Percentiles rank a stretch among this genome's conserved stretches.
These are phyloP conservation scores for Tieghemostelium lacteum DNA, from an alignment of 78 protist species.

Conservation along the genomic window DNA sequence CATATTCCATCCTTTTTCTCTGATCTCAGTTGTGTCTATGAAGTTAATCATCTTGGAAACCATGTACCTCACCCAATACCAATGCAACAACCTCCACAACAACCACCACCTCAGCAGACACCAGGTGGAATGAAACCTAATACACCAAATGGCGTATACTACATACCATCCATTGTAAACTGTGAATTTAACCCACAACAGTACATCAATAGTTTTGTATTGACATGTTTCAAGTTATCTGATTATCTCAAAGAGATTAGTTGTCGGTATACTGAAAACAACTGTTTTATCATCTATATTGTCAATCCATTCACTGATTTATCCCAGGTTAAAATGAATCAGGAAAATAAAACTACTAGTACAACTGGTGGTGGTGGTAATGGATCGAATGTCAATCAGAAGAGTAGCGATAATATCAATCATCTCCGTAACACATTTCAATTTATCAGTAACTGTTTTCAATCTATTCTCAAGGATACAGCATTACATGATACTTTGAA, in stretches of 20 bases:
- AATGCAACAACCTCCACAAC: slow-evolving; percentile 23
- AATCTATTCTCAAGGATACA: slow-evolving; percentile 36
- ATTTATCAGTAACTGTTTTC: slow-evolving; percentile 36
- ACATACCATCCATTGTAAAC: slow-evolving; percentile 21
- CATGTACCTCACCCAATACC: slow-evolving; percentile 25
- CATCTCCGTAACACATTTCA: slow-evolving; percentile 11
- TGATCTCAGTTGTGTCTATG: slow-evolving; percentile 51
- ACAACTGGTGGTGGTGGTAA: neutral
- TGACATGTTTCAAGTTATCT: slow-evolving; percentile 7
- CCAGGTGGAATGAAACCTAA: slow-evolving; percentile 4
- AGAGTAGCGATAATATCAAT: neutral
- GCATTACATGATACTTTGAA: slow-evolving; percentile 15
- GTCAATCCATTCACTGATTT: slow-evolving; percentile 63
- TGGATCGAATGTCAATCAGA: neutral
- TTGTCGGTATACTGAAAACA: slow-evolving; percentile 37
- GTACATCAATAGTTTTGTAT: neutral
- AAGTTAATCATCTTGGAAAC: slow-evolving; percentile 61
- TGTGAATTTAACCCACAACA: slow-evolving; percentile 10
- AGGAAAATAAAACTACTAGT: neutral
- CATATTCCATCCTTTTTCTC: slow-evolving; percentile 41
- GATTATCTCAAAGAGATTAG: slow-evolving; percentile 54
- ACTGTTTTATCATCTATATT: slow-evolving; percentile 56
- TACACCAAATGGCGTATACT: slow-evolving; percentile 37
- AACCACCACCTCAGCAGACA: slow-evolving; percentile 43
- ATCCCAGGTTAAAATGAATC: neutral